Percentiles rank a stretch among this genome's conserved stretches.
Evolutionary conservation across 768 basidiomycete genomes (phyloP).

Genomic region (Mycena galericulata): DNA sequence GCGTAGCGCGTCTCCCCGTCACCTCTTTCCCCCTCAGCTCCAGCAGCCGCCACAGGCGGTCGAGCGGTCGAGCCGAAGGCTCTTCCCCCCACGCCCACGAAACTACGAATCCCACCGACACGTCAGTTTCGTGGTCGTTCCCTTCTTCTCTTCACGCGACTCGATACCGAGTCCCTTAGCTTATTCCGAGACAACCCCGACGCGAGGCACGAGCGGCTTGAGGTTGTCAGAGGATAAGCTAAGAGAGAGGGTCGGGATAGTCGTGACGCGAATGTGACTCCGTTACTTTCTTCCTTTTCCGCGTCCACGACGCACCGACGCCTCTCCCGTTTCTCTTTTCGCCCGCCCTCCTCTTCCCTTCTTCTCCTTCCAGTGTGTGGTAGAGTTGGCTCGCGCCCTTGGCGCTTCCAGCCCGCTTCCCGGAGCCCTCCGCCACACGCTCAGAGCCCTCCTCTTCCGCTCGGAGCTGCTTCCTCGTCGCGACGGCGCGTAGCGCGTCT

Average conservation of each 20-base stretch:
- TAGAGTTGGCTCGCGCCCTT: constrained; percentile 3
- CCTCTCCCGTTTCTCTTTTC: background rate
- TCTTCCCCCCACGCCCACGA: background rate
- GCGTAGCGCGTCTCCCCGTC: background rate
- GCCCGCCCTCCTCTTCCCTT: too few relatives aligned
- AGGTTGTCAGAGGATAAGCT: constrained; percentile 4
- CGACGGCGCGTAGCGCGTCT: background rate
- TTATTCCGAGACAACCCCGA: constrained; percentile 27
- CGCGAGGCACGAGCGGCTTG: constrained; percentile 13
- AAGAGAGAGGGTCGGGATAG: background rate
- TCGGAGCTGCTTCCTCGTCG: background rate
- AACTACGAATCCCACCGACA: background rate
- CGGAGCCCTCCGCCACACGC: background rate
- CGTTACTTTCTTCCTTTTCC: background rate
- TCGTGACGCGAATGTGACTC: background rate
- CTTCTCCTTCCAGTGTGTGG: background rate
- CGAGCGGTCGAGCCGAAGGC: background rate
- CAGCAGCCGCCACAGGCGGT: background rate
- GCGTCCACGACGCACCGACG: background rate
- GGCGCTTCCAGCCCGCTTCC: background rate
- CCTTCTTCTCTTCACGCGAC: too few relatives aligned
- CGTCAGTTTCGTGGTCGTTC: background rate
- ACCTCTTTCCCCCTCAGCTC: background rate
- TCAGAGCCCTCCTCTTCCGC: background rate
- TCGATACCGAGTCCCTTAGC: too few relatives aligned